Evolutionary conservation across 2,329 filamentous ascomycete genomes (phyloP).

Genomic region (Verticillium dahliae): DNA sequence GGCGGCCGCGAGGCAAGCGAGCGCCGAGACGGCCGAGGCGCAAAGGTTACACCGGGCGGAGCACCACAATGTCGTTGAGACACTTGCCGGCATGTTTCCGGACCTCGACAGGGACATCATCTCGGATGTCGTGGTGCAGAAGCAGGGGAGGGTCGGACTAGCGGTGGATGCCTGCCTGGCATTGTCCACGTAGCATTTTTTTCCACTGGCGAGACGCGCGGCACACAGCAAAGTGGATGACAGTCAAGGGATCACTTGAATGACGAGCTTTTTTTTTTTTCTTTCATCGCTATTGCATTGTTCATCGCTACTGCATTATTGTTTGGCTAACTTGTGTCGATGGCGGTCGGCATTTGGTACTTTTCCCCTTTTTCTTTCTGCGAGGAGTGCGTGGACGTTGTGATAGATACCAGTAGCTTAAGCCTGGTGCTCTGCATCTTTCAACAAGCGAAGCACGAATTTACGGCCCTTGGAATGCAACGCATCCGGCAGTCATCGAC

Average conservation of each 20-base stretch:
- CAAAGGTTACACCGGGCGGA: constrained; percentile 75
- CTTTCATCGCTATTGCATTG: not conserved
- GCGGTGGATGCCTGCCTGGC: constrained; percentile 84
- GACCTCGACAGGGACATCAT: constrained; percentile 91
- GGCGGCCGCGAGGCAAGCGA: constrained; percentile 83
- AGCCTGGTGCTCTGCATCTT: not conserved
- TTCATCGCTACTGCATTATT: not conserved
- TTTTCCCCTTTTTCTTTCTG: no score
- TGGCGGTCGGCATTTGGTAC: not conserved
- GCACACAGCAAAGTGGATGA: not conserved
- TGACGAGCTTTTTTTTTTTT: not conserved
- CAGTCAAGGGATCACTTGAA: not conserved
- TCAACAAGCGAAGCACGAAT: not conserved
- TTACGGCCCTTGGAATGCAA: not conserved
- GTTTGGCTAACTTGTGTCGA: not conserved
- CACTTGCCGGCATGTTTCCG: constrained; percentile 92
- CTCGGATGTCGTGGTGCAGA: constrained; percentile 91
- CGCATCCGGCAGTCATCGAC: not conserved
- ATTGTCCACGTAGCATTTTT: constrained; percentile 37
- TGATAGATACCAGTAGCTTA: not conserved
- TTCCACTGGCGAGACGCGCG: not conserved
- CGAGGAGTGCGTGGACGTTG: not conserved
- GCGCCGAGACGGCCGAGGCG: constrained; percentile 82
- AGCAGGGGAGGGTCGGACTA: constrained; percentile 83
- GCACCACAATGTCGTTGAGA: constrained; percentile 88